Conservation (phyloP, 306 rosid species). For the Carpinus fangiana region DNA sequence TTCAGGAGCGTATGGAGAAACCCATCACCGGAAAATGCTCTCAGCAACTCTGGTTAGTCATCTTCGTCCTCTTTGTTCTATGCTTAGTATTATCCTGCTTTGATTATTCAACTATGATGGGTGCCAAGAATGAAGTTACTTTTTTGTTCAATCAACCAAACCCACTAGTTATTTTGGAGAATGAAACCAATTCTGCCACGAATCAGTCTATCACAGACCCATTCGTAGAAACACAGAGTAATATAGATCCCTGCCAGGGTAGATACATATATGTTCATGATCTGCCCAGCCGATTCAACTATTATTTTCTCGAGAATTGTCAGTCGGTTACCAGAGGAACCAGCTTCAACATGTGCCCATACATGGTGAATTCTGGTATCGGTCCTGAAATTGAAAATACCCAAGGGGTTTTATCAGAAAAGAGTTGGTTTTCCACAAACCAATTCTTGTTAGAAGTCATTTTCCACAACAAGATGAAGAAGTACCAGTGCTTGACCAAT, state of each 20-base stretch:
- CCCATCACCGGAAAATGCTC: constrained; percentile 29
- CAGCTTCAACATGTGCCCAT: constrained; percentile 67
- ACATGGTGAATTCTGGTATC: constrained; percentile 57
- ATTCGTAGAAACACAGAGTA: background rate
- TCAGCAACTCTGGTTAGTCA: constrained; percentile 42
- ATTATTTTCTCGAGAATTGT: constrained; percentile 50
- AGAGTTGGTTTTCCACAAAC: constrained; percentile 72
- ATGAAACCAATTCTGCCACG: constrained; percentile 9
- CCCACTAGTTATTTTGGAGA: constrained; percentile 19
- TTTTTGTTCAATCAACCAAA: constrained; percentile 22
- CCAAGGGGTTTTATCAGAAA: constrained; percentile 40
- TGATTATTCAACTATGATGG: constrained; percentile 41
- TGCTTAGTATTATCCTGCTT: constrained; percentile 38
- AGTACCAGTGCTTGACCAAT: constrained; percentile 64
- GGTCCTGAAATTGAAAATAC: constrained; percentile 49
- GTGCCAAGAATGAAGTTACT: constrained; percentile 22
- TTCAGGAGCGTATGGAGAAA: constrained; percentile 40
- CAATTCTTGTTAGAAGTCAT: constrained; percentile 80
- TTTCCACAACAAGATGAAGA: constrained; percentile 72
- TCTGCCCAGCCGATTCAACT: constrained; percentile 68
- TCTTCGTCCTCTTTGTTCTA: constrained; percentile 45
- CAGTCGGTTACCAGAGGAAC: constrained; percentile 67
- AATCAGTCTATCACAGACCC: background rate
- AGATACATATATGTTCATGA: constrained; percentile 61
- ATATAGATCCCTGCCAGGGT: constrained; percentile 50